Evolutionary conservation across 805 yeast species (phyloP), one percentile per base, ranked within the genome.

Genomic region (Candida caryicola): DNA sequence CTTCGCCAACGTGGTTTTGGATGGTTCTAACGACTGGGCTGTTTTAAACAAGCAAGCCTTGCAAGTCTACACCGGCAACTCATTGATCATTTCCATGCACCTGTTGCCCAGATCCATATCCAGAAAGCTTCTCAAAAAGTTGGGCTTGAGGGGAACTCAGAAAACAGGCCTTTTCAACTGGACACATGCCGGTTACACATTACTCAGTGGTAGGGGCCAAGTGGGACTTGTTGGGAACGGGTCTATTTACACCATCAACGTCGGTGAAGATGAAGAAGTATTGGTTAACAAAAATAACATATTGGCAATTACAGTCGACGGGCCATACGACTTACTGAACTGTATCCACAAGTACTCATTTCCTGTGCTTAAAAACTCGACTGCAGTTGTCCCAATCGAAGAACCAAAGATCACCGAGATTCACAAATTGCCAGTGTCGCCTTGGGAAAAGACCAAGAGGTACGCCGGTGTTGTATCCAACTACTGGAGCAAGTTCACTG

Each of bases 11-110:
- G 40, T 81, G 17, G 43, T 61, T 3, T 51, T 81, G 40, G 84
- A 81, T 45, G 88, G 88, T 2, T 61, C 75, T 1, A 55, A 56
- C 14, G 88, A 81, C 49, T 81, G 85, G 84, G 83, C 82, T 1
- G 40, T 81, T 3, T 62, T 81, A 32, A 64, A 73, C 30, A 59
- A 66, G 1, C 53, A 62, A 12, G 65, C 80, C 0, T 51, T 81
- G 16, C 78, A 77, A 33, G 73, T 70, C 1, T 78, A 69, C 45
- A 54, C 74, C 5, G 87, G 86, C 1, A 61, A 70, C n/a, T 69
- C 81, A 1, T 57, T 81, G 32, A 48, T 59, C 9, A 53, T 79
- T 2, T 55, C 60, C 1, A 60, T 65, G 33, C 57, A 59, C 19
- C 43, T 50, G 13, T 39, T 69, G 8, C 84, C 84, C 4, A 52